Evolutionary conservation across 164 flowering plant genomes (phyloP), one percentile per base, ranked within the genome.

Genomic region (Annona squamosa): DNA sequence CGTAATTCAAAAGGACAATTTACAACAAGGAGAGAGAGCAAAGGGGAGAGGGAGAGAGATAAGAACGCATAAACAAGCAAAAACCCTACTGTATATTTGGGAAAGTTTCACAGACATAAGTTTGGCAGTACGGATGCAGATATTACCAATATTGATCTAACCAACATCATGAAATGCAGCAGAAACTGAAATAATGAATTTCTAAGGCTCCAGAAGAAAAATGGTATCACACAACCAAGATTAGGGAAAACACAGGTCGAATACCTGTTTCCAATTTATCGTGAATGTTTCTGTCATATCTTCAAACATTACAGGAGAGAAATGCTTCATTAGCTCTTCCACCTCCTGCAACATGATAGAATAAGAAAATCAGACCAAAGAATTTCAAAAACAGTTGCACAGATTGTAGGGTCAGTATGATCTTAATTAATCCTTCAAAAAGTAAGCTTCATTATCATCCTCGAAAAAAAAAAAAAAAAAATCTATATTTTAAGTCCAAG

Each of bases 271-370:
- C 65, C 81, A 71, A 81, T 90, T 86, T 68, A 94, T 87, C 81
- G 88, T 93, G 85, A 79, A 91, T 69, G 93, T 91, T 77, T 85
- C 76, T 46, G 80, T 89, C 74, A 90, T 86, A 83, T 94, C 97
- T 75, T 94, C 97, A 72, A 92, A 87, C 97, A 92, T 89, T n/a
- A 80, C 66, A 4, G 97, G 97, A 46, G 89, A 86, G 26, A 92
- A 74, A 65, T 68, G 87, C 84, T 85, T 82, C 87, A 94, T 82
- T 77, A 62, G 84, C 73, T 86, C 91, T 71, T 87, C 83, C 59
- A 92, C 97, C 78, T 94, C 98, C 98, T 94, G 78, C 18, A 67
- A 74, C 73, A 72, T 46, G 74, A 64, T 4, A 75, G 61, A 16
- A 68, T 4, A 66, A 70, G 46, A 74, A n/a, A 63, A 63, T 68